Base-by-base conservation (phyloP, 495 filamentous ascomycete genomes). In the Lentithecium fluviatile region DNA sequence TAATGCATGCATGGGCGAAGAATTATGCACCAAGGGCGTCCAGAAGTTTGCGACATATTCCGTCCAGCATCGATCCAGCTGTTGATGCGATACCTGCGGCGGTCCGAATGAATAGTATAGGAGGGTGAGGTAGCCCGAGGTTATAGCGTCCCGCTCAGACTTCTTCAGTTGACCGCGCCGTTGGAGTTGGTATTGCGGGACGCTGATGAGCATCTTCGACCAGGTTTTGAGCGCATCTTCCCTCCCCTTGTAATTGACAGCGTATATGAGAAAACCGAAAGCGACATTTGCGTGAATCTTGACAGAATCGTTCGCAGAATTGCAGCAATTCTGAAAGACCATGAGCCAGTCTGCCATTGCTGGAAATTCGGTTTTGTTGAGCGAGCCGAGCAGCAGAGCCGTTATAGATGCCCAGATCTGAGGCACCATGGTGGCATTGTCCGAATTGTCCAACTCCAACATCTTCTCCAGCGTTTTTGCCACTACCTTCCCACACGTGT, bases 91-190 rank as follows among this genome's bases (percentile, higher is more conserved):
- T 6, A 83, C 78, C 15, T n/a, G n/a, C n/a, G 79, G 83, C 4
- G 93, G 91, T 21, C 85, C 84, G 59, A 97, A 86, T 1, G 87
- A 77, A 69, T 96, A 97, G 73, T 97, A 96, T 1, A 95, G 79
- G 0, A 97, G 77, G 49, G 86, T 88, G 66, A 86, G 87, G 55
- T 93, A 84, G 37, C 86, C 88, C 1, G 80, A 79, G 34, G 91
- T 65, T 15, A 87, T 83, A 0, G 84, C 75, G 48, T 83, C 81
- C 11, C 81, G 81, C 6, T 82, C 72, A 10, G 83, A 77, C 24
- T 83, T 79, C 5, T 79, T 75, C 13, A 79, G 76, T 56, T 82
- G 86, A 11, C 80, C 80, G 62, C 81, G 87, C 12, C 83, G 83
- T 48, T 83, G 83, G 37, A 96, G 76, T 56, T 92, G 90, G 4